Base-by-base conservation (phyloP, 805 yeast species). In the Debaryomyces maramus region DNA sequence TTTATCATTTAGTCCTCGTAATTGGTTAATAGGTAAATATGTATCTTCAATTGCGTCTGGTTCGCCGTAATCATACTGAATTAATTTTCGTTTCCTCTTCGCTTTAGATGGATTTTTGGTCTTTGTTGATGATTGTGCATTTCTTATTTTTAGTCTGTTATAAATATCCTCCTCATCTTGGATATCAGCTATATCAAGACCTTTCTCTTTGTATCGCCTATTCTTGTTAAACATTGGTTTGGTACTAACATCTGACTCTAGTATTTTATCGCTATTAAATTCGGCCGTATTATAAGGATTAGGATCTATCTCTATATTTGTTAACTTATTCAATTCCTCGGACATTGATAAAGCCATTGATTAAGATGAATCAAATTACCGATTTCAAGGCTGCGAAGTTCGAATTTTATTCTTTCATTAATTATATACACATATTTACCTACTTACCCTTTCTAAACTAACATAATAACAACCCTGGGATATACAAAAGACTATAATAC, bases 121-220 rank as follows among this genome's bases (percentile, higher is more conserved):
- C 26, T 9, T 9, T 9, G 26, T 22, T 22, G 9, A 4, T 9
- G 11, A 22, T 22, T 22, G 11, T 22, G 11, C 26, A n/a, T 22
- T n/a, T 22, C 9, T 32, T 9, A 44, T 39, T 4, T 40, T 32
- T 17, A 51, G 39, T 36, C 43, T n/a, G 16, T 44, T 45, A 18
- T 49, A 47, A 4, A 47, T 49, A 30, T 49, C 53, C 8, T 43
- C 52, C 11, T 47, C 48, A 22, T 41, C 48, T 9, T 47, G 51
- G 11, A 40, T 37, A 17, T 43, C 43, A 3, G 27, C 29, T 26
- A 40, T 16, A 9, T 11, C 13, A 17, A 4, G 14, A 11, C 10
- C 21, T 15, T 19, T 9, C 11, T 5, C 13, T n/a, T n/a, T n/a
- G n/a, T n/a, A n/a, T n/a, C n/a, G n/a, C n/a, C n/a, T n/a, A n/a